Conservation (phyloP, 352 stramenopile species). For the Aphanomyces euteiches region DNA sequence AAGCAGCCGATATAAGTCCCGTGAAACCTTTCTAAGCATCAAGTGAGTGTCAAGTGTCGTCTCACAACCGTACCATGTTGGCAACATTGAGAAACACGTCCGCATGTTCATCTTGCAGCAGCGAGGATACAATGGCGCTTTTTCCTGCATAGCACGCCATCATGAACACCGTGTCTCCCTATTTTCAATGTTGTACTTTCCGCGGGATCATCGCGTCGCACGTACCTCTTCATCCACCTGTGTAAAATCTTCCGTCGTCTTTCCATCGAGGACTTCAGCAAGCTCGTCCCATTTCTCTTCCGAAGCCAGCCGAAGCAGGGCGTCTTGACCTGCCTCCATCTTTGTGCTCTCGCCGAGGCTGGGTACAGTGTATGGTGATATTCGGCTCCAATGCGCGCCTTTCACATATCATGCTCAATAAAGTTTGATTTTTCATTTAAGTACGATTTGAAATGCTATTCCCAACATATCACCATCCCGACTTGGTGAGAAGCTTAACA, state of each 20-base stretch:
- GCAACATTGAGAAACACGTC: not conserved
- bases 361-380: too few relatives aligned
- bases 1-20: constrained; percentile 15
- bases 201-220: not conserved
- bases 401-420: too few relatives aligned
- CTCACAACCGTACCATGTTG: not conserved
- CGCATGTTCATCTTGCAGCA: not conserved
- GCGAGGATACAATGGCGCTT: not conserved
- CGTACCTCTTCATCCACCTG: not conserved
- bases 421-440: too few relatives aligned
- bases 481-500: too few relatives aligned
- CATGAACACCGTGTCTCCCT: constrained; percentile 7
- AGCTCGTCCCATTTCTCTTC: not conserved
- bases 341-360: not conserved
- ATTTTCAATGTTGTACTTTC: not conserved
- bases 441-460: too few relatives aligned
- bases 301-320: not conserved
- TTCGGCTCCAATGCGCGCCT: too few relatives aligned
- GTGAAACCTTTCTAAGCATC: constrained; percentile 9
- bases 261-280: not conserved
- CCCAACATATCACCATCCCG: too few relatives aligned
- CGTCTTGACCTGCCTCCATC: not conserved
- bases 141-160: not conserved
- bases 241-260: not conserved
- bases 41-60: not conserved